These are phyloP conservation scores for Clarireedia hainanense DNA, from an alignment of 2,329 filamentous ascomycete species.

Conservation along the genomic window DNA sequence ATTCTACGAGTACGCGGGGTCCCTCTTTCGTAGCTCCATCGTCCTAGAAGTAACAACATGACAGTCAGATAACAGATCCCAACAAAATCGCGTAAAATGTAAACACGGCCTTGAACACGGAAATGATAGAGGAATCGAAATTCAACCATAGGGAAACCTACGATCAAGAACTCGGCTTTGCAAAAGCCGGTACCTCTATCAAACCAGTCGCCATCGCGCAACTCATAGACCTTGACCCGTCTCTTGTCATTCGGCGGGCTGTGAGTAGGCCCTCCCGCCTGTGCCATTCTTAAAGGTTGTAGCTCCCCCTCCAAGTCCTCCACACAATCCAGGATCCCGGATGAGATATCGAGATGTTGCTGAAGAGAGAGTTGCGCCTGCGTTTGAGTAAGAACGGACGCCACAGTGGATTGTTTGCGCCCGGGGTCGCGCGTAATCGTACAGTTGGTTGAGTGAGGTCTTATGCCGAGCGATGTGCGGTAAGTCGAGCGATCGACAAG, in stretches of 20 bases:
- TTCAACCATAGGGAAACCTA: slow-evolving; percentile 15
- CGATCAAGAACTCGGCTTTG: slow-evolving; percentile 45
- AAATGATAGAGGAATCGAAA: neutral
- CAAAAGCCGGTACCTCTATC: slow-evolving; percentile 96
- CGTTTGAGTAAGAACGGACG: slow-evolving; percentile 19
- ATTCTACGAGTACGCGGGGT: slow-evolving; percentile 82
- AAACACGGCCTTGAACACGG: neutral
- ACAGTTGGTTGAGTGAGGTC: slow-evolving; percentile 1
- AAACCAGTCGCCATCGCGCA: slow-evolving; percentile 98
- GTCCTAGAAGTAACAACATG: slow-evolving; percentile 33
- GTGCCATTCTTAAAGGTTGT: slow-evolving; percentile 63
- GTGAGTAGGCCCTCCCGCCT: slow-evolving; percentile 52
- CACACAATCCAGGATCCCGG: slow-evolving; percentile 43
- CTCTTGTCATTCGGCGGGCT: slow-evolving; percentile 47
- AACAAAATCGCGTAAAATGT: neutral
- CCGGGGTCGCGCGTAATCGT: slow-evolving; percentile 13
- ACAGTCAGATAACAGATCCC: slow-evolving; percentile 23
- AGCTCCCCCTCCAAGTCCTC: slow-evolving; percentile 45
- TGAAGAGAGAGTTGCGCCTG: slow-evolving; percentile 45
- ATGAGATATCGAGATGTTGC: slow-evolving; percentile 50
- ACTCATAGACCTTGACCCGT: slow-evolving; percentile 97
- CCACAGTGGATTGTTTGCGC: slow-evolving; percentile 22
- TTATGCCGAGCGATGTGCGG: neutral
- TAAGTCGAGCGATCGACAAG: neutral
- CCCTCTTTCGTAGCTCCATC: slow-evolving; percentile 62